Conservation (phyloP, 768 basidiomycete genomes). For the Psilocybe azurescens region DNA sequence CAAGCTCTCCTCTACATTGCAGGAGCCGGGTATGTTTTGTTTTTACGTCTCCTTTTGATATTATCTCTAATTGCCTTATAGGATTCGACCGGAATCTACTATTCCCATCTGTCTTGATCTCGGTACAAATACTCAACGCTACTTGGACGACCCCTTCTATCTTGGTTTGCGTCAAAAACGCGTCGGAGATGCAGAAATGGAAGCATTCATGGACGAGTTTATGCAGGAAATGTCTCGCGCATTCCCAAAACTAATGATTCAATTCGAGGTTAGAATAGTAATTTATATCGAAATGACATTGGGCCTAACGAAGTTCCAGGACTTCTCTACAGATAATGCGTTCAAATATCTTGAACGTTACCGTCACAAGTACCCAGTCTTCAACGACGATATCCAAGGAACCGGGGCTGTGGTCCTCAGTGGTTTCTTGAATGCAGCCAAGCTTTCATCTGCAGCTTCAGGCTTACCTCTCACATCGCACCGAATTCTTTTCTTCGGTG, state of each 20-base stretch:
- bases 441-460: slow-evolving; percentile 73
- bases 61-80: slow-evolving; percentile 28
- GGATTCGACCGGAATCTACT: slow-evolving; percentile 78
- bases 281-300: background rate
- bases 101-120: slow-evolving; percentile 88
- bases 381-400: slow-evolving; percentile 92
- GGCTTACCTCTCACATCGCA: slow-evolving; percentile 72
- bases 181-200: slow-evolving; percentile 65
- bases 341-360: slow-evolving; percentile 84
- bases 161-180: slow-evolving; percentile 82
- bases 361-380: slow-evolving; percentile 76
- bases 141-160: slow-evolving; percentile 88
- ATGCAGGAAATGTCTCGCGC: slow-evolving; percentile 78
- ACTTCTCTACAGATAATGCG: slow-evolving; percentile 92
- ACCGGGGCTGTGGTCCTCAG: slow-evolving; percentile 93
- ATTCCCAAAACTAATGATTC: slow-evolving; percentile 85
- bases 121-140: slow-evolving; percentile 84
- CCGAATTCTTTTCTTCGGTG: slow-evolving; percentile 90
- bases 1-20: slow-evolving; percentile 93
- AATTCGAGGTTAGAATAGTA: slow-evolving; percentile 67
- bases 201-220: slow-evolving; percentile 92
- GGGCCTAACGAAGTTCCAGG: slow-evolving; percentile 43
- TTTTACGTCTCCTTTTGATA: background rate
- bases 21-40: slow-evolving; percentile 74
- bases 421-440: slow-evolving; percentile 89